Percentiles rank a stretch among this genome's conserved stretches.
Evolutionary conservation across 148 eudicot genomes (phyloP).

Genomic region (Nepenthes gracilis): DNA sequence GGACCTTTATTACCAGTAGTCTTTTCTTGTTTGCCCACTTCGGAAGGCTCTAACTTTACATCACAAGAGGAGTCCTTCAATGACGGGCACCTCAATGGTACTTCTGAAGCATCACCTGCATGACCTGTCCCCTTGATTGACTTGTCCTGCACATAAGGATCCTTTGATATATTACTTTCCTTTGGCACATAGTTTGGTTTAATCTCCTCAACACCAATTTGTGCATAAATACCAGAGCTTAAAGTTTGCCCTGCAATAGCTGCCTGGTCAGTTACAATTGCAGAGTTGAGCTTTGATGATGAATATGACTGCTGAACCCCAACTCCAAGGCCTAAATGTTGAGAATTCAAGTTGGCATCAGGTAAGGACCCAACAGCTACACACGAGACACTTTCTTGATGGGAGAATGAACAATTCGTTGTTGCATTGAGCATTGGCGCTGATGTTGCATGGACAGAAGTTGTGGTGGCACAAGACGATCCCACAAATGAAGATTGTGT

Average conservation of each 20-base stretch:
- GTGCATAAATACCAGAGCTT: slow-evolving; percentile 17
- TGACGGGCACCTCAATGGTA: slow-evolving; percentile 26
- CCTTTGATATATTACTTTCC: slow-evolving; percentile 19
- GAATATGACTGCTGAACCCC: slow-evolving; percentile 24
- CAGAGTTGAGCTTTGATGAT: slow-evolving; percentile 18
- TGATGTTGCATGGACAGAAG: slow-evolving; percentile 56
- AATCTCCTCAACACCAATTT: slow-evolving; percentile 18
- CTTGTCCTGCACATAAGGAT: slow-evolving; percentile 22
- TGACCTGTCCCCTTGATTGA: slow-evolving; percentile 20
- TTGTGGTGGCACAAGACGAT: slow-evolving; percentile 75
- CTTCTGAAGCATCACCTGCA: slow-evolving; percentile 17
- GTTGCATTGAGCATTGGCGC: slow-evolving; percentile 65
- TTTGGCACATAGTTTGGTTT: slow-evolving; percentile 13
- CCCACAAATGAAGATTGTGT: slow-evolving; percentile 81
- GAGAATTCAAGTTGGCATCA: slow-evolving; percentile 20
- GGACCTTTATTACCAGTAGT: slow-evolving; percentile 25
- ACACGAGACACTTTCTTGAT: slow-evolving; percentile 16
- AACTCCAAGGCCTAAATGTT: slow-evolving; percentile 16
- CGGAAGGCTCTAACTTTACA: slow-evolving; percentile 42
- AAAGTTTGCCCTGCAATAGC: slow-evolving; percentile 22
- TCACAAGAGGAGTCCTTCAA: slow-evolving; percentile 23
- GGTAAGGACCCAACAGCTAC: slow-evolving; percentile 17
- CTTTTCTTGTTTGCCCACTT: slow-evolving; percentile 54
- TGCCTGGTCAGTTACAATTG: slow-evolving; percentile 18
- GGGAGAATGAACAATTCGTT: slow-evolving; percentile 41